phyloP scores from a whole-genome alignment of 495 filamentous ascomycete species.

The Viridothelium virens region DNA sequence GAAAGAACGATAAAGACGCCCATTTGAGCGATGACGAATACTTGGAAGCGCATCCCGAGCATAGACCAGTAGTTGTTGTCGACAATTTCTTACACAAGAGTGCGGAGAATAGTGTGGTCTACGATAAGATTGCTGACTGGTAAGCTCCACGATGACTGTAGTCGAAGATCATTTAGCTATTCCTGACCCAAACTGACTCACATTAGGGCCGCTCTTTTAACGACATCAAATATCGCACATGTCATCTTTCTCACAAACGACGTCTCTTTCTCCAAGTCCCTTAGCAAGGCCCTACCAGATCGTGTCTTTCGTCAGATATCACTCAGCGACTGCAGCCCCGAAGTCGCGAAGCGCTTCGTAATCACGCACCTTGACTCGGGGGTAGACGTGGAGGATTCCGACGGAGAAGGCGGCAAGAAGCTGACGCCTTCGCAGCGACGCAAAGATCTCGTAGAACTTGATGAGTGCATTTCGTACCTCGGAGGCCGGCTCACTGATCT shows the following conservation, averaged over 20 bases:
- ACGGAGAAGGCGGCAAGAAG: conserved; percentile 33
- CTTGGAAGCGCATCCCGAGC: conserved; percentile 82
- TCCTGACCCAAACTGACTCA: conserved; percentile 1
- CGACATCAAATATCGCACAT: conserved; percentile 83
- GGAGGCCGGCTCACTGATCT: conserved; percentile 91
- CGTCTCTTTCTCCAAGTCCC: conserved; percentile 76
- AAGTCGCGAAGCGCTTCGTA: conserved; percentile 84
- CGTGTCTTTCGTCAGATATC: conserved; percentile 80
- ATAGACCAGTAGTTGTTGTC: conserved; percentile 76
- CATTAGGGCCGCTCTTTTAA: conserved; percentile 65
- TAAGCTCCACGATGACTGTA: conserved; percentile 13
- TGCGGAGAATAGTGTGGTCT: conserved; percentile 63
- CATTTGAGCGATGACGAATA: conserved; percentile 76
- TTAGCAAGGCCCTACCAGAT: conserved; percentile 81
- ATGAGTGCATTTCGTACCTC: conserved; percentile 69
- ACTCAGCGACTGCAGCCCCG: conserved; percentile 75
- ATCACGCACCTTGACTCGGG: conserved; percentile 60
- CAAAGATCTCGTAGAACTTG: conserved; percentile 55
- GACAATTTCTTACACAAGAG: conserved; percentile 88
- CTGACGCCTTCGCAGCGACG: conserved; percentile 35
- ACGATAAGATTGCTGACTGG: conserved; percentile 86
- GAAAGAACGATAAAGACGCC: conserved; percentile 66
- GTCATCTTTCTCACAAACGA: conserved; percentile 97
- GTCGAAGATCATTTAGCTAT: background rate
- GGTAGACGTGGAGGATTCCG: conserved; percentile 36